Percentiles rank a stretch among this genome's conserved stretches.
Evolutionary conservation across 345 rosid species (phyloP).

Genomic region (Salix koriyanagi): DNA sequence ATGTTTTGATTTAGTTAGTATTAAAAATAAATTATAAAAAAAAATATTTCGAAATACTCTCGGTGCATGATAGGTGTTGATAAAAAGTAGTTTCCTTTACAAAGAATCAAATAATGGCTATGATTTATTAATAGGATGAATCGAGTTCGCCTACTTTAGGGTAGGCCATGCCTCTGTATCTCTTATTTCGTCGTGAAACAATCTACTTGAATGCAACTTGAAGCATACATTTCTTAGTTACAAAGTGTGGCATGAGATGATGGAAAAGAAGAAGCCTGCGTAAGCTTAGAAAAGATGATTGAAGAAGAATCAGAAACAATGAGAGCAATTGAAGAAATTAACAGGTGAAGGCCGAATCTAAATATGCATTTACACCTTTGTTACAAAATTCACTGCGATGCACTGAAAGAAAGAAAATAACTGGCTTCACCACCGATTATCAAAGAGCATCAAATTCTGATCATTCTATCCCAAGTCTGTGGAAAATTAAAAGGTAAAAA

Average conservation of each 20-base stretch:
- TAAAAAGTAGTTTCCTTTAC: background rate
- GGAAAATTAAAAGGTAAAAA: background rate
- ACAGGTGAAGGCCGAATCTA: background rate
- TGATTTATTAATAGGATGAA: conserved; percentile 4
- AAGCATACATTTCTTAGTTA: conserved; percentile 3
- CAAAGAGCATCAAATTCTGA: background rate
- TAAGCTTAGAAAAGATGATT: background rate
- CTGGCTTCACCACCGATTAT: background rate
- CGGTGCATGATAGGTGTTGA: background rate
- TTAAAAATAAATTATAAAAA: too few species aligned
- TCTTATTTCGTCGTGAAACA: background rate
- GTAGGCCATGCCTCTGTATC: background rate
- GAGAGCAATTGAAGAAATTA: background rate
- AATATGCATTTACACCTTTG: background rate
- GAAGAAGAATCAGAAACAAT: background rate
- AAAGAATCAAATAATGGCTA: conserved; percentile 2
- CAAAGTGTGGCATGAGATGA: background rate
- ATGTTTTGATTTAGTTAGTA: too few species aligned
- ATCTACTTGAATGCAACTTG: conserved; percentile 7
- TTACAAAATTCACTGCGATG: background rate
- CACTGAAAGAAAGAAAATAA: background rate
- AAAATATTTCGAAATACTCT: too few species aligned
- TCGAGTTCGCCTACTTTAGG: background rate
- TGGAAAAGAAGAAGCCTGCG: background rate
- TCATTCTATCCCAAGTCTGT: background rate